phyloP scores from a whole-genome alignment of 2,329 filamentous ascomycete species.

The Gaeumannomyces tritici region DNA sequence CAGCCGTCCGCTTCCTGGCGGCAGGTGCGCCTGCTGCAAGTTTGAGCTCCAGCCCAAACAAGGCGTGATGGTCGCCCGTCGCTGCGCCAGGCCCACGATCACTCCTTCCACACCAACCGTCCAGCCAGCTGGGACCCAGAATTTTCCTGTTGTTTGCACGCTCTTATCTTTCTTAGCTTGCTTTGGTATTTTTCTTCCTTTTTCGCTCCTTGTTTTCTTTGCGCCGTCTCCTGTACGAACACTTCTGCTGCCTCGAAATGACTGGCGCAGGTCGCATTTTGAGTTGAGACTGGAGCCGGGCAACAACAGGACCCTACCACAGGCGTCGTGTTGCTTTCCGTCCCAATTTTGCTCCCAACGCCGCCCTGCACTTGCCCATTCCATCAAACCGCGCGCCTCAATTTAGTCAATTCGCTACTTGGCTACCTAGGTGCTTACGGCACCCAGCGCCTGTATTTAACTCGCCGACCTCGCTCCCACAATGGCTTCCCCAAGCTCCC shows the following conservation, averaged over 20 bases:
- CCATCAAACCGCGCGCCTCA: background rate
- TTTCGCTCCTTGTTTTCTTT: background rate
- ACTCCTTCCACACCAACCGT: background rate
- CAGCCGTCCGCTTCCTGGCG: background rate
- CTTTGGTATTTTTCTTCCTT: background rate
- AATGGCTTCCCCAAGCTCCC: conserved; percentile 28
- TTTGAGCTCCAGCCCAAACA: background rate
- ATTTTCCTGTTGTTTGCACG: background rate
- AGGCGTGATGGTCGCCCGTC: background rate
- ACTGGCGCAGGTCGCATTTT: background rate
- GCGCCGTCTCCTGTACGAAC: background rate
- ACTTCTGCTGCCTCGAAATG: background rate
- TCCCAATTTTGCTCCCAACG: background rate
- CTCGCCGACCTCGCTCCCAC: background rate
- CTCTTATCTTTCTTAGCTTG: background rate
- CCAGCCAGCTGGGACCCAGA: background rate
- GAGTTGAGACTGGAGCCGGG: background rate
- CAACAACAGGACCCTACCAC: background rate
- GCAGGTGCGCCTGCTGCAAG: background rate
- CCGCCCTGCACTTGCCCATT: background rate
- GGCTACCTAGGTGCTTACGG: background rate
- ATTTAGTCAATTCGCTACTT: background rate
- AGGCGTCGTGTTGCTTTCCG: background rate
- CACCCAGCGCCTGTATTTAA: background rate
- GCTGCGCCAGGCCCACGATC: background rate